Evolutionary conservation across 345 rosid genomes (phyloP).

Genomic region (Boechera stricta): DNA sequence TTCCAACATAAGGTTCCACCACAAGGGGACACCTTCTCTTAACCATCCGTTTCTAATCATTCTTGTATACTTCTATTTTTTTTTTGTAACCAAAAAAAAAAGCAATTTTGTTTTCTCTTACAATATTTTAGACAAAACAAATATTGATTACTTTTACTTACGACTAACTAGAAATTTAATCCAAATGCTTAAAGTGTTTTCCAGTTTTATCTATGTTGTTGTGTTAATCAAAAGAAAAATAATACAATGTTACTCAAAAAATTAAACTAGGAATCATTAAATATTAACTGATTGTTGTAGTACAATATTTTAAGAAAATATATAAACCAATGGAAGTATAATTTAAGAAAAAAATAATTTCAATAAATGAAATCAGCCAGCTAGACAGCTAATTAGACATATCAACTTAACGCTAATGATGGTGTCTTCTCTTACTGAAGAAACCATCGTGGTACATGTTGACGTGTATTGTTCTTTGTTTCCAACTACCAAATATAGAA

Average conservation of each 20-base stretch:
- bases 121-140: neutral
- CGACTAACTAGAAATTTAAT: neutral
- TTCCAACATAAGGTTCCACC: slow-evolving; percentile 43
- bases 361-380: slow-evolving; percentile 5
- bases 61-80: slow-evolving; percentile 17
- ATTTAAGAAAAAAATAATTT: neutral
- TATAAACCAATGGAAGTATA: neutral
- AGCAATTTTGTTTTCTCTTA: neutral
- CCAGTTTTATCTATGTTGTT: neutral
- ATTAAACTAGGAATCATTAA: neutral
- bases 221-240: too few species aligned
- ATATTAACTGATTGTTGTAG: neutral
- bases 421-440: slow-evolving; percentile 33
- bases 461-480: slow-evolving; percentile 31
- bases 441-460: slow-evolving; percentile 23
- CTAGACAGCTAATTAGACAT: slow-evolving; percentile 25
- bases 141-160: neutral
- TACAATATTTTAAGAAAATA: neutral
- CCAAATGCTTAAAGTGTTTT: neutral
- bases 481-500: slow-evolving; percentile 24
- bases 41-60: slow-evolving; percentile 44
- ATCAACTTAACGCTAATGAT: slow-evolving; percentile 40
- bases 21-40: slow-evolving; percentile 35
- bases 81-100: neutral
- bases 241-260: neutral